phyloP scores from a whole-genome alignment of 1,284 basidiomycete genomes.

The Athelia psychrophila region DNA sequence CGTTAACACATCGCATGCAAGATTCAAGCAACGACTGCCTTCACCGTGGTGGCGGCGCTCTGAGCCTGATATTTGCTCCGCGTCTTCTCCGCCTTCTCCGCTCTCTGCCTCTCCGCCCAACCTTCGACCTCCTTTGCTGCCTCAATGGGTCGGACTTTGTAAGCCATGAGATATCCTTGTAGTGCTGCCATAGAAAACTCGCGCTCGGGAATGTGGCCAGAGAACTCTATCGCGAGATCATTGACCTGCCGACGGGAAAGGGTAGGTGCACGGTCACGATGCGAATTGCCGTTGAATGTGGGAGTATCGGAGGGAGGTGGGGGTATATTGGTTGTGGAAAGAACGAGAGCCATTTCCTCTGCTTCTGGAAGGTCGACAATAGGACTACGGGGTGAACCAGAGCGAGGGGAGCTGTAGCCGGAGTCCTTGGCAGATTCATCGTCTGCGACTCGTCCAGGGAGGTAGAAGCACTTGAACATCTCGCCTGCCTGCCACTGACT shows the following conservation, averaged over 20 bases:
- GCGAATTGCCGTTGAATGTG: conserved; percentile 26
- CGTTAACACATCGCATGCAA: no score
- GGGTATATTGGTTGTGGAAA: not conserved
- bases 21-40: no score
- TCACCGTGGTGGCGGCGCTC: no score
- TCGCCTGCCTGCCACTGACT: conserved; percentile 63
- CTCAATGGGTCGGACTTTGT: conserved; percentile 58
- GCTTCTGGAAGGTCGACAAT: conserved; percentile 12
- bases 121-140: conserved; percentile 44
- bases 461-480: conserved; percentile 66
- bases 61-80: no score
- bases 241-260: conserved; percentile 32
- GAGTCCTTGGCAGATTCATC: conserved; percentile 21
- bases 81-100: conserved; percentile 6
- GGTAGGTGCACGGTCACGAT: conserved; percentile 26
- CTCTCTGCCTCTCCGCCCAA: conserved; percentile 47
- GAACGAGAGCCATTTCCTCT: not conserved
- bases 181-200: conserved; percentile 70
- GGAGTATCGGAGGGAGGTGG: conserved; percentile 9
- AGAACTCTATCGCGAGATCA: conserved; percentile 55
- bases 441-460: conserved; percentile 31
- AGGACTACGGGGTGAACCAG: conserved; percentile 22
- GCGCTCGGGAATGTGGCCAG: conserved; percentile 57
- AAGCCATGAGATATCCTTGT: conserved; percentile 72
- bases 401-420: conserved; percentile 21